Percentiles rank a stretch among this genome's conserved stretches.
Evolutionary conservation across 352 stramenopile genomes (phyloP).

Genomic region (Albugo laibachii): DNA sequence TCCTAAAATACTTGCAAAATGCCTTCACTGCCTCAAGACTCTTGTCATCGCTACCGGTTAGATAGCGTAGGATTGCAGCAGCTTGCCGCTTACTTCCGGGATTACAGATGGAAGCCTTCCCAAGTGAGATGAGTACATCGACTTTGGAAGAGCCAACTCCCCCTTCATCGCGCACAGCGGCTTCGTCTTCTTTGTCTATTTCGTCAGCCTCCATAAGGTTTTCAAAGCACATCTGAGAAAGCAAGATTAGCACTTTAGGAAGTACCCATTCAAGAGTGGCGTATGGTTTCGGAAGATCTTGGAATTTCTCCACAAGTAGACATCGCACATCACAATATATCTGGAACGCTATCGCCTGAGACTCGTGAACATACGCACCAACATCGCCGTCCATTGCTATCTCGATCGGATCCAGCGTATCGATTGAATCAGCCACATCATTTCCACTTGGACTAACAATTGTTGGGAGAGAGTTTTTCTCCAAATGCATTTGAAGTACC

Average conservation of each 20-base stretch:
- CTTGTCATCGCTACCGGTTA: slow-evolving; percentile 27
- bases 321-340: slow-evolving; percentile 61
- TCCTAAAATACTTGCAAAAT: slow-evolving; percentile 63
- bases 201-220: slow-evolving; percentile 41
- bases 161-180: slow-evolving; percentile 10
- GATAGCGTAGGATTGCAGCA: slow-evolving; percentile 39
- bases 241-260: slow-evolving; percentile 35
- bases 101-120: slow-evolving; percentile 54
- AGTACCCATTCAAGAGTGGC: slow-evolving; percentile 43
- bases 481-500: slow-evolving; percentile 56
- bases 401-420: slow-evolving; percentile 39
- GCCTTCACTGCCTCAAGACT: slow-evolving; percentile 53
- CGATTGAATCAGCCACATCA: background rate
- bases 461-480: slow-evolving; percentile 7
- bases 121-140: slow-evolving; percentile 47
- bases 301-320: slow-evolving; percentile 72
- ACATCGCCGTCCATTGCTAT: slow-evolving; percentile 37
- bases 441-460: slow-evolving; percentile 1
- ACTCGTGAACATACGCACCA: slow-evolving; percentile 29
- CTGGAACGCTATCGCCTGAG: slow-evolving; percentile 47
- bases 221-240: slow-evolving; percentile 75
- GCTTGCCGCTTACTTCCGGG: slow-evolving; percentile 66
- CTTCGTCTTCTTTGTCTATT: slow-evolving; percentile 21
- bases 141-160: slow-evolving; percentile 8
- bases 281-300: slow-evolving; percentile 27